Evolutionary conservation across 371 early-diverging fungal genomes (phyloP).

Genomic region (Circinella minor): DNA sequence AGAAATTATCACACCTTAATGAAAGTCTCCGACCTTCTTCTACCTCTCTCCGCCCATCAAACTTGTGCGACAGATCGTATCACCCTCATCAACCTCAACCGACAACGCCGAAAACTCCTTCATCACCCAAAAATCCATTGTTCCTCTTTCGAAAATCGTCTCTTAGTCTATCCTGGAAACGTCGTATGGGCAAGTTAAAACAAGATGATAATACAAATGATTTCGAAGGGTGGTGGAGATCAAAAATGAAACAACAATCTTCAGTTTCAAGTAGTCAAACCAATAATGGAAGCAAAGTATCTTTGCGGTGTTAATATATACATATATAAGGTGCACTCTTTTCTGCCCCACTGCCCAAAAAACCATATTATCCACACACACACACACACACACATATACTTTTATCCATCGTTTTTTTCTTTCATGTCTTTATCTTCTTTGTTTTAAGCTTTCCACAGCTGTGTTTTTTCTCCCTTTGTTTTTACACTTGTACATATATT

Average conservation of each 20-base stretch:
- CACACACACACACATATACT: no score
- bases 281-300: slow-evolving; percentile 4
- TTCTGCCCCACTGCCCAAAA: background rate
- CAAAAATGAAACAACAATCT: slow-evolving; percentile 2
- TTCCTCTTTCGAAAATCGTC: slow-evolving; percentile 16
- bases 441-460: no score
- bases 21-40: slow-evolving; percentile 5
- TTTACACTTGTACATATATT: background rate
- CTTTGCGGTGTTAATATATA: background rate
- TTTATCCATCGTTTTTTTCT: no score
- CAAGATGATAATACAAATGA: background rate
- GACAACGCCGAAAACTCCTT: slow-evolving; percentile 8
- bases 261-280: background rate
- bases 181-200: slow-evolving; percentile 17
- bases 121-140: slow-evolving; percentile 15
- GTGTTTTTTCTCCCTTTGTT: background rate
- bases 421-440: no score
- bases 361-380: no score
- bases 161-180: slow-evolving; percentile 18
- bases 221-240: background rate
- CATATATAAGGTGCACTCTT: background rate
- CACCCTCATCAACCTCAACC: slow-evolving; percentile 7
- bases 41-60: slow-evolving; percentile 12
- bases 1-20: slow-evolving; percentile 14
- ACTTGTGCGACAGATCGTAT: slow-evolving; percentile 6